Conservation (phyloP, 2,329 filamentous ascomycete genomes). For the Diaporthe amygdali region DNA sequence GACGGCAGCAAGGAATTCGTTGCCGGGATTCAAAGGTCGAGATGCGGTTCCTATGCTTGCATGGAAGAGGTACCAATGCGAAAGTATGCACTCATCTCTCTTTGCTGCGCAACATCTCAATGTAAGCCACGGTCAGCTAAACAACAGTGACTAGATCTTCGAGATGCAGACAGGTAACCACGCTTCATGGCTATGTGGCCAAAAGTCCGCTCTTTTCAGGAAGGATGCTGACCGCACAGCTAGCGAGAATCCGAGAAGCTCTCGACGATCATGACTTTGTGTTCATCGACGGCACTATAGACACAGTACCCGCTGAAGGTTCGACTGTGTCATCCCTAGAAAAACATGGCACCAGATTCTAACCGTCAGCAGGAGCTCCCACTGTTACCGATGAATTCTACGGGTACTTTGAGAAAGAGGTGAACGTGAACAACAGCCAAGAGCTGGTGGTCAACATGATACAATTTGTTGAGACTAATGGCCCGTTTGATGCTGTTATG, state of each 20-base stretch:
- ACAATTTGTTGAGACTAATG: constrained; percentile 25
- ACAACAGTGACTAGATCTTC: background rate
- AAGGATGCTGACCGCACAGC: background rate
- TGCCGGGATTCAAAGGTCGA: background rate
- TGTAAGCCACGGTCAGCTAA: background rate
- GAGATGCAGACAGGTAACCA: constrained; percentile 1
- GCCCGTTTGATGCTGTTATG: constrained; percentile 37
- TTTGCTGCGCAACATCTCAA: background rate
- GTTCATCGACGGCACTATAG: background rate
- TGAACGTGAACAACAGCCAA: background rate
- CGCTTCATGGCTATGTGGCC: background rate
- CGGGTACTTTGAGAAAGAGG: background rate
- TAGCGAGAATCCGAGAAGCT: background rate
- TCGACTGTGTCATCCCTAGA: background rate
- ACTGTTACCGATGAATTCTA: background rate
- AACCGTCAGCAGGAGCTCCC: background rate
- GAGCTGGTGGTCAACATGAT: background rate
- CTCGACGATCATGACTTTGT: constrained; percentile 10
- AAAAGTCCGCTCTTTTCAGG: background rate
- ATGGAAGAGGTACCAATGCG: background rate
- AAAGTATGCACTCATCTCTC: background rate
- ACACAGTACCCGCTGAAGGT: constrained; percentile 1
- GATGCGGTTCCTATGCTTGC: background rate
- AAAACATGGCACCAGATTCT: background rate
- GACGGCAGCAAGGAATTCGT: too few relatives aligned